Percentiles rank a stretch among this genome's conserved stretches.
phyloP scores from a whole-genome alignment of 805 yeast genomes.

The Wickerhamomyces sydowiorum region DNA sequence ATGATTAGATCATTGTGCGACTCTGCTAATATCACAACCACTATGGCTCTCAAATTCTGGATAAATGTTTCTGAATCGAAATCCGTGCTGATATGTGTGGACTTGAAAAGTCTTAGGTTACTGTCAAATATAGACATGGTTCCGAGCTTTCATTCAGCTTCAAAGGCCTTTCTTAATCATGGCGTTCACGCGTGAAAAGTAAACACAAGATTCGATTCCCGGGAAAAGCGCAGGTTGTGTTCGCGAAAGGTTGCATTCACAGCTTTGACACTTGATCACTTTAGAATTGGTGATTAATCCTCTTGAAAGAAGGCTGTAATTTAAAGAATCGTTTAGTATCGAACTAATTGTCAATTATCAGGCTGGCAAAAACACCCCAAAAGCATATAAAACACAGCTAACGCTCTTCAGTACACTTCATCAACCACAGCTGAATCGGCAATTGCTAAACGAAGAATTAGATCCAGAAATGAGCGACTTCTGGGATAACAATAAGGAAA shows the following conservation, averaged over 20 bases:
- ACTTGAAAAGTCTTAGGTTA: slow-evolving; percentile 13
- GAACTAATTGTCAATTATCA: too few relatives aligned
- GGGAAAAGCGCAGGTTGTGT: background rate
- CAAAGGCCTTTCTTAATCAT: too few relatives aligned
- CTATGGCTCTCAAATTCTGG: slow-evolving; percentile 14
- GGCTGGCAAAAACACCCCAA: too few relatives aligned
- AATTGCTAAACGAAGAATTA: background rate
- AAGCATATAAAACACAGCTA: too few relatives aligned
- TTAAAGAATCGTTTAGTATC: too few relatives aligned
- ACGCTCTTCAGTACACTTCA: too few relatives aligned
- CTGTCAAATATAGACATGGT: slow-evolving; percentile 10
- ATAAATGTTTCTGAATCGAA: background rate
- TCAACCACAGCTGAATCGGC: too few relatives aligned
- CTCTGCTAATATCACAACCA: slow-evolving; percentile 16
- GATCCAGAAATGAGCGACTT: slow-evolving; percentile 17
- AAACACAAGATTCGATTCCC: background rate
- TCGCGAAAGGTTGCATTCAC: too few relatives aligned
- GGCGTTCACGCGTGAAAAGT: too few relatives aligned
- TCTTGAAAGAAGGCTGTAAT: too few relatives aligned
- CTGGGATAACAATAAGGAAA: slow-evolving; percentile 37
- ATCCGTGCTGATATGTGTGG: slow-evolving; percentile 9
- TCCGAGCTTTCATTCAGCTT: too few relatives aligned
- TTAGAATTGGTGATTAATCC: too few relatives aligned
- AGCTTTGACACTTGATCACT: background rate
- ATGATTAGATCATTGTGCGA: slow-evolving; percentile 18